Evolutionary conservation across 2,329 filamentous ascomycete species (phyloP), one percentile per base, ranked within the genome.

Genomic region (Beauveria sp.): DNA sequence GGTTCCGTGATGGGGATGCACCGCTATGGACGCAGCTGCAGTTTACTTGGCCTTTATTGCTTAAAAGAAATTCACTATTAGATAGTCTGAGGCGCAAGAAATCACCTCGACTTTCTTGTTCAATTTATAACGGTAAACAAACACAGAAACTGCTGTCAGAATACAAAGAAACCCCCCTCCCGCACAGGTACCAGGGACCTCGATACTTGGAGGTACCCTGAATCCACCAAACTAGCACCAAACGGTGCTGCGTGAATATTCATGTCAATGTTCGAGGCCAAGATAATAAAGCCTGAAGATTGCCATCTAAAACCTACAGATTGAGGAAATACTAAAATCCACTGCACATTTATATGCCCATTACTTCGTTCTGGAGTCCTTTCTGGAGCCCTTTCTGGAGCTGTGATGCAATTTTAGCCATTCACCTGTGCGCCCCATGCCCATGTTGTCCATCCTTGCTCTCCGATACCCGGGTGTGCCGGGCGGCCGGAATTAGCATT

Each of bases 231-330:
- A 22, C 18, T 20, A 38, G 28, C 16, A 58, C 28, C 8, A 40
- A 49, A 49, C 24, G 24, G 38, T 43, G 24, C 47, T 58, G 56
- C 30, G 56, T 45, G 55, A 58, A 40, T 58, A 49, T 58, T 47
- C 45, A 58, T 58, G 30, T n/a, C 45, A 24, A 42, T 53, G 34
- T 34, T 53, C 10, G n/a, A 5, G 4, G 28, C 16, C 28, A 34
- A 38, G 50, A 40, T 42, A 42, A 45, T 28, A 24, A 34, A 5
- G 26, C 10, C 38, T 42, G 28, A 6, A 38, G 26, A 40, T 24
- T n/a, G 10, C 22, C 30, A 49, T 50, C n/a, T 20, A 6, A 43
- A 10, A 7, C 14, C 34, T 38, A 6, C 1, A 38, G 14, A 38
- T 38, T 38, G 34, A 12, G 5, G 34, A 16, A 38, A 38, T 1